These are phyloP conservation scores for Penicillium sp. DNA, from an alignment of 2,329 filamentous ascomycete species.

Conservation along the genomic window DNA sequence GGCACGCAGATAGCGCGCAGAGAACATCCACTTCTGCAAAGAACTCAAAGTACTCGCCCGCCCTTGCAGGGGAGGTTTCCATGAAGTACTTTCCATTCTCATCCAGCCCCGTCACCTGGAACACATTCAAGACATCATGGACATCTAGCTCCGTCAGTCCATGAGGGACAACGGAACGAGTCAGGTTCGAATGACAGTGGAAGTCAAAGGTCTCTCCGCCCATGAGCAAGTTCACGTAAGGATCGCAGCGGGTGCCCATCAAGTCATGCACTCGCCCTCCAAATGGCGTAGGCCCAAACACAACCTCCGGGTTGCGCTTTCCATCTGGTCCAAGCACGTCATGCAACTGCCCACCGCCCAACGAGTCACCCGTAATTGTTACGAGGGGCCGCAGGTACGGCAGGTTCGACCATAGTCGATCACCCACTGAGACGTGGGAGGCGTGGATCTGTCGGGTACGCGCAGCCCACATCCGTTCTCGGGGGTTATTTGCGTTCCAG, in stretches of 20 bases:
- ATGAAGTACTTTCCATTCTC: slow-evolving; percentile 73
- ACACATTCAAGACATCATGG: slow-evolving; percentile 82
- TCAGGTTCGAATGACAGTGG: slow-evolving; percentile 81
- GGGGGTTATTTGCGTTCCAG: slow-evolving; percentile 73
- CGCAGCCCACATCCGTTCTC: slow-evolving; percentile 78
- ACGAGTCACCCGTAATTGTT: slow-evolving; percentile 68
- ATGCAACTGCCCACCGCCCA: slow-evolving; percentile 46
- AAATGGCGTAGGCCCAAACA: slow-evolving; percentile 47
- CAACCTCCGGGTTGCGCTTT: slow-evolving; percentile 38
- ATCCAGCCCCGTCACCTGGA: slow-evolving; percentile 79
- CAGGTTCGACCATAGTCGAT: slow-evolving; percentile 74
- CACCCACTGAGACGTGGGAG: slow-evolving; percentile 67
- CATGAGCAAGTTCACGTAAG: slow-evolving; percentile 75
- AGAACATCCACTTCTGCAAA: slow-evolving; percentile 76
- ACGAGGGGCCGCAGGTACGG: slow-evolving; percentile 73
- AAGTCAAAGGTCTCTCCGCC: slow-evolving; percentile 71
- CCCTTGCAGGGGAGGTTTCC: slow-evolving; percentile 48
- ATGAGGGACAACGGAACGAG: slow-evolving; percentile 66
- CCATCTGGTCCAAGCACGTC: slow-evolving; percentile 38
- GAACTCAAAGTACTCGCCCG: slow-evolving; percentile 65
- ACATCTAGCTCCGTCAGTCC: slow-evolving; percentile 71
- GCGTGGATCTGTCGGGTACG: slow-evolving; percentile 76
- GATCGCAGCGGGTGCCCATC: slow-evolving; percentile 78
- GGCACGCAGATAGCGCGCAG: slow-evolving; percentile 66
- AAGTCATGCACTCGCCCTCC: slow-evolving; percentile 73